phyloP scores from a whole-genome alignment of 768 basidiomycete species.

The Tulasnella calospora region DNA sequence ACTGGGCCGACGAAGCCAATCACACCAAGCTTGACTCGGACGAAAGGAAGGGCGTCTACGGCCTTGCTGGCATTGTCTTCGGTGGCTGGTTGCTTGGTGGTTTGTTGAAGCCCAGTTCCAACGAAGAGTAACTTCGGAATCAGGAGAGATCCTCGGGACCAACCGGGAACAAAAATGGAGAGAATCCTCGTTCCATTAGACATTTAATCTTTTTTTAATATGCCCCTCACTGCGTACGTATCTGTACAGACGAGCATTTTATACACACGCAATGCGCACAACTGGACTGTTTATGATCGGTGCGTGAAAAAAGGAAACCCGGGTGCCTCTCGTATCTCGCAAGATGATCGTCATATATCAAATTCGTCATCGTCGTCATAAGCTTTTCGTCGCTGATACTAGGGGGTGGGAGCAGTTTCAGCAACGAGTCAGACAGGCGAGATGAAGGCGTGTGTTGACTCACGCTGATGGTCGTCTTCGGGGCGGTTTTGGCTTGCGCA shows the following conservation, averaged over 20 bases:
- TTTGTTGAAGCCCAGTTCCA: neutral
- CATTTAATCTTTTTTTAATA: neutral
- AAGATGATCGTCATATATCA: neutral
- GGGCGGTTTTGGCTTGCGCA: neutral
- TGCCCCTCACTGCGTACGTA: neutral
- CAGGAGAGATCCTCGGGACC: neutral
- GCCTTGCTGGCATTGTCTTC: constrained; percentile 47
- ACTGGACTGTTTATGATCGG: neutral
- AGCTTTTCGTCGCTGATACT: constrained; percentile 65
- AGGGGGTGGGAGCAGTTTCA: neutral
- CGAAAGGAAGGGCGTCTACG: constrained; percentile 48
- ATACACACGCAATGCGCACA: constrained; percentile 5
- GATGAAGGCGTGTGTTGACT: constrained; percentile 15
- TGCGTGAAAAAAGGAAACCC: neutral
- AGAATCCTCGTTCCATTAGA: neutral
- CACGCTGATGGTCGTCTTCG: constrained; percentile 17
- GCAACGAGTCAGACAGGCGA: neutral
- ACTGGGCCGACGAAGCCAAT: neutral
- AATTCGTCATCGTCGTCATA: constrained; percentile 49
- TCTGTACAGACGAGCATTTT: neutral
- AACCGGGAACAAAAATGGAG: neutral
- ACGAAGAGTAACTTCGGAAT: neutral
- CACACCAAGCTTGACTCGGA: constrained; percentile 36
- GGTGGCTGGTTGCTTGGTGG: constrained; percentile 47
- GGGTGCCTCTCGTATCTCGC: neutral